These are phyloP conservation scores for Phialophora verrucosa DNA, from an alignment of 2,329 filamentous ascomycete species.

Conservation along the genomic window DNA sequence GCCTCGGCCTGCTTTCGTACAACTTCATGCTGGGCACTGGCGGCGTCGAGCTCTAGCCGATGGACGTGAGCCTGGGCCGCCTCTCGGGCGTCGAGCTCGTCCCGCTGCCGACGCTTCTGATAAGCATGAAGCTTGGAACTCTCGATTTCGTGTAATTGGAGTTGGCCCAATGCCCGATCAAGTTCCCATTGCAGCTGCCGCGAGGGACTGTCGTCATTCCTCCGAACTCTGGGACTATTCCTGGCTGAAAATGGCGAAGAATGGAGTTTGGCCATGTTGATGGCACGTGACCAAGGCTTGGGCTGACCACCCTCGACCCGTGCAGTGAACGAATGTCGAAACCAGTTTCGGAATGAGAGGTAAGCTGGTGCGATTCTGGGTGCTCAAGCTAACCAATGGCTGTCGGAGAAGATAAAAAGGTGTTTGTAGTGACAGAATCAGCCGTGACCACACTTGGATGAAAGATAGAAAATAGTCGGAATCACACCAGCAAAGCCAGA, in stretches of 20 bases:
- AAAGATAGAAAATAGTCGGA: background rate
- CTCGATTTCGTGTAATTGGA: slow-evolving; percentile 50
- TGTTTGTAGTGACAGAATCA: background rate
- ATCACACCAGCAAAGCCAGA: background rate
- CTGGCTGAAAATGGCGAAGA: slow-evolving; percentile 29
- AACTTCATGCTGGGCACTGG: slow-evolving; percentile 69
- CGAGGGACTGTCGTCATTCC: slow-evolving; percentile 36
- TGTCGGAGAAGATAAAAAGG: background rate
- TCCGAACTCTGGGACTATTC: slow-evolving; percentile 26
- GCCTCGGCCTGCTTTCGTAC: slow-evolving; percentile 63
- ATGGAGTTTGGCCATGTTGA: slow-evolving; percentile 25
- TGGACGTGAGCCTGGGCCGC: slow-evolving; percentile 68
- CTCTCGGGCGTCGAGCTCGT: slow-evolving; percentile 66
- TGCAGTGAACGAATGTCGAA: slow-evolving; percentile 3
- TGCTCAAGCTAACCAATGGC: background rate
- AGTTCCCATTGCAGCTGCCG: slow-evolving; percentile 44
- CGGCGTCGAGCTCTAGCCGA: slow-evolving; percentile 68
- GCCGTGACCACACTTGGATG: background rate
- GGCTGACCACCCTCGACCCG: slow-evolving; percentile 12
- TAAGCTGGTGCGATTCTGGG: background rate
- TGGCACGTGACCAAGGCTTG: slow-evolving; percentile 24
- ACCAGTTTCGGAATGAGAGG: background rate
- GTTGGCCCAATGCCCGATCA: slow-evolving; percentile 48
- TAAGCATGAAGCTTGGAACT: slow-evolving; percentile 52
- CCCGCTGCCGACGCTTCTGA: slow-evolving; percentile 56